Conservation (phyloP, 192 early-diverging fungal genomes). For the Backusella macrospora region DNA sequence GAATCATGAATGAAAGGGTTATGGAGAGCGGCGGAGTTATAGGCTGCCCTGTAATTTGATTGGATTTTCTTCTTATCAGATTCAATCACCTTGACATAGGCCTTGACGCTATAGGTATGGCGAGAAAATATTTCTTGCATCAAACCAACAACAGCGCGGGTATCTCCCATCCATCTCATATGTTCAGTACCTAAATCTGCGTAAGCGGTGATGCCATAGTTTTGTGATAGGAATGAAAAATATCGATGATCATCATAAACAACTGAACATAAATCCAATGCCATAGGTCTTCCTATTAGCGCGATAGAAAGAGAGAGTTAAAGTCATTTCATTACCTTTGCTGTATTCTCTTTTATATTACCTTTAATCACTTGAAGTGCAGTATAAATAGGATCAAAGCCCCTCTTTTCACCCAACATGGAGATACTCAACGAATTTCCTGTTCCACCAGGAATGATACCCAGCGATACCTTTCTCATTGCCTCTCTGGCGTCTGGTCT, state of each 20-base stretch:
- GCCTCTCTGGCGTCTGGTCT: conserved; percentile 62
- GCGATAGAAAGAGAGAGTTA: neutral
- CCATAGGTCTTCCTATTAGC: conserved; percentile 33
- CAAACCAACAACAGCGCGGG: conserved; percentile 44
- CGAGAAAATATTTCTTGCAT: conserved; percentile 48
- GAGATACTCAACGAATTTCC: conserved; percentile 58
- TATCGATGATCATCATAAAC: conserved; percentile 47
- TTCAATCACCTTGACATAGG: conserved; percentile 50
- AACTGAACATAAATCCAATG: conserved; percentile 61
- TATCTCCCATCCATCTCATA: conserved; percentile 61
- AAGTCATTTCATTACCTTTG: too few relatives aligned
- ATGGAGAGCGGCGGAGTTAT: conserved; percentile 23
- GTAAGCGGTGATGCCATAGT: conserved; percentile 59
- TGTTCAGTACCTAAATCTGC: conserved; percentile 59
- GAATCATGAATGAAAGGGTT: neutral
- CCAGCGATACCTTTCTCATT: conserved; percentile 60
- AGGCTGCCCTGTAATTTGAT: conserved; percentile 40
- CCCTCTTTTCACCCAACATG: conserved; percentile 50
- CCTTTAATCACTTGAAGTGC: conserved; percentile 49
- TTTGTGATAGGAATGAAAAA: conserved; percentile 60
- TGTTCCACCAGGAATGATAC: conserved; percentile 64
- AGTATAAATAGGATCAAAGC: conserved; percentile 38
- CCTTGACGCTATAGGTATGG: conserved; percentile 43
- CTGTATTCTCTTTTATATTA: neutral
- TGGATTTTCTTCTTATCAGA: conserved; percentile 43